Conservation (phyloP, 345 rosid genomes). For the Erysimum cheiranthoides region DNA sequence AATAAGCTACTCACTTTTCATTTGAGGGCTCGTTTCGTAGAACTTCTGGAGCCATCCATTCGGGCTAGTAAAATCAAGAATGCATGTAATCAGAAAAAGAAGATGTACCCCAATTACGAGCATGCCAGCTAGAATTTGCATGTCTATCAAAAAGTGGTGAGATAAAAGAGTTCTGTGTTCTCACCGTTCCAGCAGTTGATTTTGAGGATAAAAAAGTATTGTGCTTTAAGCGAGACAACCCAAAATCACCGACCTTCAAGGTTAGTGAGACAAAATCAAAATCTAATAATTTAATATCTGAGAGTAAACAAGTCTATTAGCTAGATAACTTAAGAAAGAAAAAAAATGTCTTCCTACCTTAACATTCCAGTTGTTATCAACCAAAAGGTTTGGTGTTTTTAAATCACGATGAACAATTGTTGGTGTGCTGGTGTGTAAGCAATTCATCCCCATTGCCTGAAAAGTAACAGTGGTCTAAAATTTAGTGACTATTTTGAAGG, state of each 20-base stretch:
- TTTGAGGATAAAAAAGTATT: constrained; percentile 96
- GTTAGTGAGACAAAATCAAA: constrained; percentile 11
- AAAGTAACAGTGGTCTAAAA: constrained; percentile 33
- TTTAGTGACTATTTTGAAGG: background rate
- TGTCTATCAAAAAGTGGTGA: constrained; percentile 7
- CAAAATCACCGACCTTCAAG: constrained; percentile 93
- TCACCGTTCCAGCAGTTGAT: constrained; percentile 99
- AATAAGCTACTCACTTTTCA: constrained; percentile 79
- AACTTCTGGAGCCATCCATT: constrained; percentile 99
- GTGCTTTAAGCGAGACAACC: constrained; percentile 96
- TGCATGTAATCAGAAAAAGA: constrained; percentile 39
- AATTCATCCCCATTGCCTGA: constrained; percentile 99
- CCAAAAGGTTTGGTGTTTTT: constrained; percentile 98
- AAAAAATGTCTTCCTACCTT: constrained; percentile 56
- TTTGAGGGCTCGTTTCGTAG: constrained; percentile 95
- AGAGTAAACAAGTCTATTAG: constrained; percentile 13
- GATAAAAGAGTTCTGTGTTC: constrained; percentile 31
- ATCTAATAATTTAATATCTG: background rate
- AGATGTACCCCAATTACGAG: constrained; percentile 8
- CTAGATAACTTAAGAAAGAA: background rate
- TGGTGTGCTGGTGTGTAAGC: constrained; percentile 93
- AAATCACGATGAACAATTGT: constrained; percentile 99
- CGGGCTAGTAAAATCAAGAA: constrained; percentile 71
- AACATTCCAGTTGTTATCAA: constrained; percentile 98
- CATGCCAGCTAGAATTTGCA: constrained; percentile 14